Base-by-base conservation (phyloP, 2,329 filamentous ascomycete genomes). In the Calycina herbarum region DNA sequence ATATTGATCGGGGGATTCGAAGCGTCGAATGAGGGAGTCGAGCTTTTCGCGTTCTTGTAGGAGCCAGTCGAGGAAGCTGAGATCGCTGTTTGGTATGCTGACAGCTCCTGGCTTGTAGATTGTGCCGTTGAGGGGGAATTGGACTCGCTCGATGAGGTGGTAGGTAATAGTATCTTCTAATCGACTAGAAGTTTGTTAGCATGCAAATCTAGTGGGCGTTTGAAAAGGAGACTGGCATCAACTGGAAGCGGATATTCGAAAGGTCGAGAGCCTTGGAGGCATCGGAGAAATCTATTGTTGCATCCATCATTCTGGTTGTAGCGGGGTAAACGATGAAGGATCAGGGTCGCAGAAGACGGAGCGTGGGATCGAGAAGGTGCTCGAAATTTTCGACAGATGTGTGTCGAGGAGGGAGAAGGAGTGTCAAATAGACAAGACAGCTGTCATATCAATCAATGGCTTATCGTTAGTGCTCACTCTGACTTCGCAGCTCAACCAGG, bases 151-250 rank as follows among this genome's bases (percentile, higher is more conserved):
- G 75, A 98, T 98, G 48, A 99, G 84, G 79, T 97, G 91, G 79
- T 96, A 97, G 71, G 92, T 96, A 76, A 99, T 98, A 68, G 94
- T 98, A 77, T 99, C 95, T 81, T 99, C 95, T 20, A 98, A 85
- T 24, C 95, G 95, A 75, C 95, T 99, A 24, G 66, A 42, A 57
- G 29, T 3, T 31, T 17, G 31, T 58, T 35, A 61, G 57, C 48
- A 65, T 64, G 29, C 2, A n/a, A 42, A 27, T 4, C 7, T 54
- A 24, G 48, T 54, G 3, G 10, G 4, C 0, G 3, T 54, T 15
- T 5, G 20, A 10, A 5, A 27, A 13, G 48, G 27, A 24, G 3
- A 78, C 86, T 79, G 80, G 96, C 94, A 97, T 96, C 68, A 97
- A 82, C 79, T 97, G 93, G 79, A 93, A 96, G 69, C 95, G 92